These are phyloP conservation scores for Xylariaceae sp. DNA, from an alignment of 2,329 filamentous ascomycete species.

Conservation along the genomic window DNA sequence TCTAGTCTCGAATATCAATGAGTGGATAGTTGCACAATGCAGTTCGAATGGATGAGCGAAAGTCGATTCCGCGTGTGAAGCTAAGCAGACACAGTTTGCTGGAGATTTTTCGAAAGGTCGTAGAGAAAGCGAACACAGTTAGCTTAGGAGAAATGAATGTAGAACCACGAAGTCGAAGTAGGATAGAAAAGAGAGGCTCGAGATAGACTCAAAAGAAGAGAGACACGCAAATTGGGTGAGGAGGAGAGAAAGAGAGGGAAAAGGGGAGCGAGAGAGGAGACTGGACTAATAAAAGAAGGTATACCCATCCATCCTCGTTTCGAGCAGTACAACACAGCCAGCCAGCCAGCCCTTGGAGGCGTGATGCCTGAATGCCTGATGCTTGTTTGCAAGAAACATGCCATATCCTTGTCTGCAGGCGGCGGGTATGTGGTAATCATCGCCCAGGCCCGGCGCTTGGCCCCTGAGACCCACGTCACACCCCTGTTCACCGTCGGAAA, in stretches of 20 bases:
- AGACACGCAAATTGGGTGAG: constrained; percentile 25
- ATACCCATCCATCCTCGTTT: too few species aligned
- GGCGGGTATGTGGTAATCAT: too few species aligned
- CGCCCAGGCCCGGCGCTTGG: constrained; percentile 14
- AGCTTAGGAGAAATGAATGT: constrained; percentile 29
- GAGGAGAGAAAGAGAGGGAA: constrained; percentile 23
- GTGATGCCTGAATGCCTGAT: too few species aligned
- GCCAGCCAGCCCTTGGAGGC: too few species aligned
- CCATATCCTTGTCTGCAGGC: neutral
- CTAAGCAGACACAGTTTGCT: constrained; percentile 30
- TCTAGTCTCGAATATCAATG: constrained; percentile 29
- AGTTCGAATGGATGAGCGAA: constrained; percentile 31
- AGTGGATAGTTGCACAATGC: constrained; percentile 29
- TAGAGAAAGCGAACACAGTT: constrained; percentile 27
- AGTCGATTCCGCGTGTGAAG: constrained; percentile 34
- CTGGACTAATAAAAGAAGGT: too few species aligned
- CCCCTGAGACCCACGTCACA: constrained; percentile 28
- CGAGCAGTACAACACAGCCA: constrained; percentile 10
- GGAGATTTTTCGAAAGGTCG: constrained; percentile 15
- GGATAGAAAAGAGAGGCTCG: constrained; percentile 29
- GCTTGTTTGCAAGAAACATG: too few species aligned
- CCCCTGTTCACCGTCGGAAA: constrained; percentile 11
- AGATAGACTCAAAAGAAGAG: constrained; percentile 31
- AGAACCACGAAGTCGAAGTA: constrained; percentile 29
- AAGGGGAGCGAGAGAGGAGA: too few species aligned